Conservation (phyloP, 768 basidiomycete species). For the Xerocomellus amylosporus region DNA sequence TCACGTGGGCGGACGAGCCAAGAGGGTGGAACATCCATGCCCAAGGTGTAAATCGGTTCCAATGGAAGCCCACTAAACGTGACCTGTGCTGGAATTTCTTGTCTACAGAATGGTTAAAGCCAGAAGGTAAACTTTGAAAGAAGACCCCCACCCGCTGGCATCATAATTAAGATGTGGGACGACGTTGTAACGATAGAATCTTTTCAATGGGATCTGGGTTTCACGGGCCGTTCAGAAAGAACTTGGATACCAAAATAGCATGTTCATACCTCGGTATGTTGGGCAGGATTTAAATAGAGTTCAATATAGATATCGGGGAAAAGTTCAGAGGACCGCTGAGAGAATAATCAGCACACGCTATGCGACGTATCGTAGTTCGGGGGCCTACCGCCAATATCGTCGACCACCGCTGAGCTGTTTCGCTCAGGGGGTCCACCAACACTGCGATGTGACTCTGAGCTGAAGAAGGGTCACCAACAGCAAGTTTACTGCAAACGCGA, state of each 20-base stretch:
- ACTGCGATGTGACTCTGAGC: conserved; percentile 70
- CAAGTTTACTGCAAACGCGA: conserved; percentile 51
- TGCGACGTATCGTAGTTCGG: neutral
- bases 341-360: neutral
- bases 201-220: conserved; percentile 78
- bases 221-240: neutral
- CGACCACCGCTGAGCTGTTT: conserved; percentile 83
- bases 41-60: conserved; percentile 91
- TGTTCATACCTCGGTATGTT: conserved; percentile 59
- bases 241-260: neutral
- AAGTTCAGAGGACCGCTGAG: conserved; percentile 32
- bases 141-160: conserved; percentile 52
- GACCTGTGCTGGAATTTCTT: conserved; percentile 56
- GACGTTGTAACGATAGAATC: conserved; percentile 85
- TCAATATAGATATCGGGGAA: conserved; percentile 66
- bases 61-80: conserved; percentile 71
- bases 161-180: conserved; percentile 59
- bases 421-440: conserved; percentile 82
- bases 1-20: conserved; percentile 93
- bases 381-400: conserved; percentile 64
- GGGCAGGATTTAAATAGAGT: conserved; percentile 75
- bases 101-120: conserved; percentile 35
- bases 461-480: conserved; percentile 61
- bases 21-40: conserved; percentile 84
- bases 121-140: neutral